These are phyloP conservation scores for Neonectria magnoliae DNA, from an alignment of 2,329 filamentous ascomycete species.

Conservation along the genomic window DNA sequence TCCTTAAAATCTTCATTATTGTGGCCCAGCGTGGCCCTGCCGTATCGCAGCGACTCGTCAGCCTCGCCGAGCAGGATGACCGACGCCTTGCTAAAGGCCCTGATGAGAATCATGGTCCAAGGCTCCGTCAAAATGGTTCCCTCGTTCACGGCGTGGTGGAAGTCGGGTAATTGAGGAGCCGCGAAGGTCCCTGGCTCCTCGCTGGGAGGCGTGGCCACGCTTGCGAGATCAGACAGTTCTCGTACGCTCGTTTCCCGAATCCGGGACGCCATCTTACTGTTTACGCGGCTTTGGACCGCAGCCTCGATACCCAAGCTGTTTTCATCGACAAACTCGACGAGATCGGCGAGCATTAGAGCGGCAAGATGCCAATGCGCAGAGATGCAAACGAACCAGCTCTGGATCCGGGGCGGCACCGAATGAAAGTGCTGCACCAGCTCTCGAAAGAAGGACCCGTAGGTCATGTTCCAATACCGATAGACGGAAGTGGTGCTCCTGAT, in stretches of 20 bases:
- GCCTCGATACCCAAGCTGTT: constrained; percentile 37
- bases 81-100: constrained; percentile 61
- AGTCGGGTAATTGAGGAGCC: constrained; percentile 48
- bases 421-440: constrained; percentile 61
- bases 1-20: constrained; percentile 39
- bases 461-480: constrained; percentile 63
- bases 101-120: constrained; percentile 66
- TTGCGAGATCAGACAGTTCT: constrained; percentile 59
- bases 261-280: constrained; percentile 47
- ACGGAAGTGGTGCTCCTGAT: constrained; percentile 58
- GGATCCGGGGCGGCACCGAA: constrained; percentile 60
- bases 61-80: constrained; percentile 49
- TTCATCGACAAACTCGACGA: constrained; percentile 60
- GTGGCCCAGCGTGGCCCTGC: constrained; percentile 30
- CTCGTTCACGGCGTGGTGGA: constrained; percentile 63
- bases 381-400: constrained; percentile 68
- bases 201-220: constrained; percentile 52
- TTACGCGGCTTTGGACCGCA: constrained; percentile 36
- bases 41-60: constrained; percentile 34
- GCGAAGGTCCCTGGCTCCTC: constrained; percentile 20
- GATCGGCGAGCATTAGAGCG: constrained; percentile 63
- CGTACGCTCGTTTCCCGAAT: constrained; percentile 56
- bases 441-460: constrained; percentile 61
- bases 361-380: constrained; percentile 67
- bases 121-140: constrained; percentile 67